These are phyloP conservation scores for Cicer arietinum DNA, from an alignment of 306 rosid species.

Conservation along the genomic window DNA sequence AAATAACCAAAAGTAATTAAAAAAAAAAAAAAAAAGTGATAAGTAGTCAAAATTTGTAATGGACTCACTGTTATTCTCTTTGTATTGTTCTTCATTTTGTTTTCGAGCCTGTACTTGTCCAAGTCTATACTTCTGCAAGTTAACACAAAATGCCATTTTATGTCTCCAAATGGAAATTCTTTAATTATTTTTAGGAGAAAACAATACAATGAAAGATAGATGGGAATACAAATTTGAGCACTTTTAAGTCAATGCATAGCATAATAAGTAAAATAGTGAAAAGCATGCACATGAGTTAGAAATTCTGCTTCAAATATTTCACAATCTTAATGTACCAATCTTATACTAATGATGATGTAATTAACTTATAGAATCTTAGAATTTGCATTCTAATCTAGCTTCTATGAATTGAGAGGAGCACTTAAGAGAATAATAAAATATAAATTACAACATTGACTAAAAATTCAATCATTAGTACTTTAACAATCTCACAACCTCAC, in stretches of 20 bases:
- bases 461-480: not conserved
- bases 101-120: slow-evolving; percentile 64
- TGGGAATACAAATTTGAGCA: slow-evolving; percentile 19
- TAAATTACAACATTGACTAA: not conserved
- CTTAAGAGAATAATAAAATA: slow-evolving; percentile 2
- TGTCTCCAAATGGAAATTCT: slow-evolving; percentile 15
- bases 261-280: not conserved
- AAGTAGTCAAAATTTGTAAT: not conserved
- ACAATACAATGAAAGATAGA: not conserved
- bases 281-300: not conserved
- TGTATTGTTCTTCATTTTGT: slow-evolving; percentile 63
- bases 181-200: not conserved
- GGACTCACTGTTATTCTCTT: slow-evolving; percentile 60
- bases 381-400: not conserved
- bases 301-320: slow-evolving; percentile 7
- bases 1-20: not conserved
- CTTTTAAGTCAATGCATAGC: not conserved
- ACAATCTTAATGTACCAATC: slow-evolving; percentile 22
- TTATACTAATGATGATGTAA: slow-evolving; percentile 5
- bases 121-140: slow-evolving; percentile 86
- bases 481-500: slow-evolving; percentile 2
- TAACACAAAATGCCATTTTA: slow-evolving; percentile 18
- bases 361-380: not conserved
- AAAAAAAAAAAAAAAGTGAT: slow-evolving; percentile 4
- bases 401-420: not conserved